Base-by-base conservation (phyloP, 2,329 filamentous ascomycete genomes). In the Helicocarpus griseus region DNA sequence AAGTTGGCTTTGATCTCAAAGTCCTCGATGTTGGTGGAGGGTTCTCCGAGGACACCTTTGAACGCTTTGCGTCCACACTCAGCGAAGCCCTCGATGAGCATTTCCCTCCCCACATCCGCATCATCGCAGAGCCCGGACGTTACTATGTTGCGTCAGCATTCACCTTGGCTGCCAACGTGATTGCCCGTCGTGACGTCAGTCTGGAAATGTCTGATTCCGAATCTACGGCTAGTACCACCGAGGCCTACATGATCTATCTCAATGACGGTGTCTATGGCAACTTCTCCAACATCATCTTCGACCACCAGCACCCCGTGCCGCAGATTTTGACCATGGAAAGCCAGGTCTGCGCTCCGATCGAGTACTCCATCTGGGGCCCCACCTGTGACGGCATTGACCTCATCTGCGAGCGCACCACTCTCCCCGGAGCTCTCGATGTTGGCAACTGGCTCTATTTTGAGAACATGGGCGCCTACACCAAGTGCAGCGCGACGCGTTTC, bases 361-460 rank as follows among this genome's bases (percentile, higher is more conserved):
- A 94, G 66, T 97, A 98, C 73, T 96, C 89, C 21, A 86, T 98
- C 72, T 98, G 93, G 91, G 93, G 93, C 5, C 93, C 93, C 1
- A 97, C 93, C 14, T 98, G 93, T 66, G 93, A 98, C 66, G 91
- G 93, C 54, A 97, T 98, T 63, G 93, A 98, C 71, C 87, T 89
- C 68, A 95, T 98, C 71, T 82, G 86, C 47, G 82, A 88, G 67
- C 87, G 84, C 65, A 88, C 87, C 68, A 80, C 78, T 56, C 88
- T 96, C 63, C 74, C 82, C 31, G 82, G 86, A 49, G 79, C 86
- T 45, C 75, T 98, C 40, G 85, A 96, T 64, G 87, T 95, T 6
- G 93, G 93, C 49, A 93, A 98, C 69, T 98, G 93, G 93, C 78
- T 98, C 50, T 98, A 95, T 75, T 98, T 98, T 71, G 89, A 96